These are phyloP conservation scores for Breviolum minutum DNA, from an alignment of 73 alveolate genomes.

Conservation along the genomic window DNA sequence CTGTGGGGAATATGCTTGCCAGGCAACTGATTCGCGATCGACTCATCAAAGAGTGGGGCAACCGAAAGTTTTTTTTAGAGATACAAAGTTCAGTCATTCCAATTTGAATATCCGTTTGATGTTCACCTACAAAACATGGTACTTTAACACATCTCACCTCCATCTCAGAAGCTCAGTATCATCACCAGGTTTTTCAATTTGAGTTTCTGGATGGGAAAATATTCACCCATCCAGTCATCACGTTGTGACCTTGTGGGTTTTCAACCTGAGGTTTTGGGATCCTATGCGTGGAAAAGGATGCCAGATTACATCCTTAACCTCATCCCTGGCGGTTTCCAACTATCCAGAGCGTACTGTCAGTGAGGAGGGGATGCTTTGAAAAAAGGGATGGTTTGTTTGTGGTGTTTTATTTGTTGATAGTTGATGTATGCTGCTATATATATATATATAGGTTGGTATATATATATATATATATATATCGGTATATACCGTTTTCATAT, in stretches of 20 bases:
- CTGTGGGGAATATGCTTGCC: neutral
- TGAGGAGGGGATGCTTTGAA: constrained; percentile 22
- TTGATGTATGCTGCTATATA: too few relatives aligned
- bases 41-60: constrained; percentile 73
- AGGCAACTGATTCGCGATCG: constrained; percentile 90
- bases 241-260: neutral
- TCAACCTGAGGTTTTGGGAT: constrained; percentile 85
- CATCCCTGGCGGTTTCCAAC: constrained; percentile 80
- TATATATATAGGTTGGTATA: neutral
- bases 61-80: neutral
- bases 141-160: too few relatives aligned
- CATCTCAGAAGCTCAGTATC: too few relatives aligned
- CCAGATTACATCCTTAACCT: constrained; percentile 87
- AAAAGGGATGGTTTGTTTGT: neutral
- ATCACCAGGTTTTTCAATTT: neutral
- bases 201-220: neutral
- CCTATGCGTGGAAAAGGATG: constrained; percentile 95
- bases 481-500: neutral
- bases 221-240: neutral
- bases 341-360: constrained; percentile 94
- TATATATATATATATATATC: too few relatives aligned
- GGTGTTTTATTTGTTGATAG: neutral
- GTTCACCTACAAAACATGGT: too few relatives aligned
- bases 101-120: too few relatives aligned
- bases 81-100: too few relatives aligned